phyloP scores from a whole-genome alignment of 75 land plant genomes.

The Pinus tabuliformis region DNA sequence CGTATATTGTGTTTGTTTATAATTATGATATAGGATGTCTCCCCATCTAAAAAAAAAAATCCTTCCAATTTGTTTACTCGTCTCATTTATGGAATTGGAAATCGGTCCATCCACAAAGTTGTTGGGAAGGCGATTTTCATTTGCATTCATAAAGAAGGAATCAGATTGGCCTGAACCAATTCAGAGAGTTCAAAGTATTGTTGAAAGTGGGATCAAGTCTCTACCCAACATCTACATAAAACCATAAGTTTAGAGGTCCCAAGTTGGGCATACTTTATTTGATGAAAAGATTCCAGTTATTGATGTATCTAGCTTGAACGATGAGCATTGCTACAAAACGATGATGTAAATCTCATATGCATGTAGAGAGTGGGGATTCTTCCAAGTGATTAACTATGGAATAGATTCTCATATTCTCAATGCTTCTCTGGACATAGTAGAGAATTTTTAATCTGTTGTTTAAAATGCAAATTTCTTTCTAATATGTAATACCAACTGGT shows the following conservation, averaged over 20 bases:
- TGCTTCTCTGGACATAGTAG: no score
- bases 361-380: slow-evolving; percentile 16
- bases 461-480: no score
- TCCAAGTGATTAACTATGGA: slow-evolving; percentile 13
- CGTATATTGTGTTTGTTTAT: no score
- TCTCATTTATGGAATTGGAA: no score
- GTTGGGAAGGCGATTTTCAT: no score
- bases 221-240: background rate
- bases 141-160: no score
- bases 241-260: background rate
- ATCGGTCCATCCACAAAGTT: no score
- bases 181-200: slow-evolving; percentile 11
- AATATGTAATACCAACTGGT: no score
- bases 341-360: slow-evolving; percentile 16
- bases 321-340: slow-evolving; percentile 3
- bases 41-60: no score
- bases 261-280: background rate
- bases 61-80: no score
- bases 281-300: slow-evolving; percentile 16
- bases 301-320: slow-evolving; percentile 16
- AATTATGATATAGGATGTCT: no score
- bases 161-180: slow-evolving; percentile 14
- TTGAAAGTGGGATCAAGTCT: slow-evolving; percentile 7
- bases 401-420: background rate
- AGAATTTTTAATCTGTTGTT: no score